Percentiles rank a stretch among this genome's conserved stretches.
Evolutionary conservation across 176 grass and related monocot species (phyloP).

Genomic region (Eremochloa ophiuroides): DNA sequence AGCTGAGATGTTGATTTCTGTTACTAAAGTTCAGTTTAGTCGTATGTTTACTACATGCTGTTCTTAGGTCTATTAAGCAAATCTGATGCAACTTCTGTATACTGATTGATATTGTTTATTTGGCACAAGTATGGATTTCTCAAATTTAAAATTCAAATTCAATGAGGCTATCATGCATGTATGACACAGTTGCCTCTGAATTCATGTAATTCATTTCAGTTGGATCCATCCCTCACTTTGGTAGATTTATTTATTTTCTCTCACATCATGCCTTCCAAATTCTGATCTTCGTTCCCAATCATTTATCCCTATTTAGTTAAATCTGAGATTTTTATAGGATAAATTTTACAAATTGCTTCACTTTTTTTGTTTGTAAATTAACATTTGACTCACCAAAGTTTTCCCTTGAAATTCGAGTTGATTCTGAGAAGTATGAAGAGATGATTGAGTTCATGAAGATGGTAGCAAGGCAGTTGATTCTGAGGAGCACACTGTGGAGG

Average conservation of each 20-base stretch:
- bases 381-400: conserved; percentile 1
- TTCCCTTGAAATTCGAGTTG: conserved; percentile 11
- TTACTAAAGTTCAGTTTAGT: not conserved
- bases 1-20: conserved; percentile 16
- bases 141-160: not conserved
- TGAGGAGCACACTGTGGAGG: conserved; percentile 42
- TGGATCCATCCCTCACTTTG: not conserved
- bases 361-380: not conserved
- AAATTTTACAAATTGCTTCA: not conserved
- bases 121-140: not conserved
- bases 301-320: not conserved
- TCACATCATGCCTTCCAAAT: not conserved
- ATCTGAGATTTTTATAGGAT: not conserved
- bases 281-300: not conserved
- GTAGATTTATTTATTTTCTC: not conserved
- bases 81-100: not conserved
- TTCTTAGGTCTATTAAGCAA: not conserved
- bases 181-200: not conserved
- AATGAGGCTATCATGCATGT: not conserved
- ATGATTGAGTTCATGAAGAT: conserved; percentile 57
- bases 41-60: not conserved
- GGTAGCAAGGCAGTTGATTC: conserved; percentile 33
- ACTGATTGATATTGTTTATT: not conserved
- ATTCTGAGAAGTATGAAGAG: conserved; percentile 44
- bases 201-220: not conserved